Percentiles rank a stretch among this genome's conserved stretches.
Evolutionary conservation across 257 asterid species (phyloP).

Genomic region (Haberlea rhodopensis): DNA sequence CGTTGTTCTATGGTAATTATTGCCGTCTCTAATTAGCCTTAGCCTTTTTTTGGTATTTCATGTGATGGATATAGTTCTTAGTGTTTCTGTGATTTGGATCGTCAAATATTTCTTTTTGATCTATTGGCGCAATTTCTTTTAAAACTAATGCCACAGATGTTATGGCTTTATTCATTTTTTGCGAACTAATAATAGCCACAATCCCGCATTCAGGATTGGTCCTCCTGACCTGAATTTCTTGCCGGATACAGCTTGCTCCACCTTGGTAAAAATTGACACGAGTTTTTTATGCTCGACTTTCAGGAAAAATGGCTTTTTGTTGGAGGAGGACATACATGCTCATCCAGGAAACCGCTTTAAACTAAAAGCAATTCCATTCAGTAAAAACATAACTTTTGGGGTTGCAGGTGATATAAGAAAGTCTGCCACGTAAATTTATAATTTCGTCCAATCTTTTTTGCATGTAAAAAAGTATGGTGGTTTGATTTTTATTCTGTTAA

Average conservation of each 20-base stretch:
- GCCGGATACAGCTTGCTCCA: constrained; percentile 2
- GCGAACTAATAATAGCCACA: constrained; percentile 11
- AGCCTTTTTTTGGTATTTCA: background rate
- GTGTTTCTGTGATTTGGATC: constrained; percentile 9
- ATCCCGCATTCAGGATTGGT: constrained; percentile 3
- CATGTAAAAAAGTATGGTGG: constrained; percentile 10
- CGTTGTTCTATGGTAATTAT: too few relatives aligned
- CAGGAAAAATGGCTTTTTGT: constrained; percentile 87
- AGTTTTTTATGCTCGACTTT: constrained; percentile 20
- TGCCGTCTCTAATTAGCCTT: background rate
- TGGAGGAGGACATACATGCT: constrained; percentile 81
- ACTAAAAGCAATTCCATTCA: constrained; percentile 94
- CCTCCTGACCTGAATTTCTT: constrained; percentile 18
- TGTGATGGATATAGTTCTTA: background rate
- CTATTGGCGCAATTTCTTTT: constrained; percentile 10
- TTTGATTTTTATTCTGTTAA: background rate
- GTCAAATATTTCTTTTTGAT: constrained; percentile 8
- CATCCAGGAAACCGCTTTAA: constrained; percentile 79
- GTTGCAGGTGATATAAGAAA: constrained; percentile 54
- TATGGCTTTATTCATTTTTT: constrained; percentile 5
- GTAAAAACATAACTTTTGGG: constrained; percentile 86
- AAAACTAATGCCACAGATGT: constrained; percentile 10
- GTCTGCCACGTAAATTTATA: background rate
- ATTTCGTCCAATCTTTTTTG: constrained; percentile 1
- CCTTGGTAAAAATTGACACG: constrained; percentile 15